Conservation (phyloP, 1,284 basidiomycete species). For the Sporisorium iseilematis-ciliati region DNA sequence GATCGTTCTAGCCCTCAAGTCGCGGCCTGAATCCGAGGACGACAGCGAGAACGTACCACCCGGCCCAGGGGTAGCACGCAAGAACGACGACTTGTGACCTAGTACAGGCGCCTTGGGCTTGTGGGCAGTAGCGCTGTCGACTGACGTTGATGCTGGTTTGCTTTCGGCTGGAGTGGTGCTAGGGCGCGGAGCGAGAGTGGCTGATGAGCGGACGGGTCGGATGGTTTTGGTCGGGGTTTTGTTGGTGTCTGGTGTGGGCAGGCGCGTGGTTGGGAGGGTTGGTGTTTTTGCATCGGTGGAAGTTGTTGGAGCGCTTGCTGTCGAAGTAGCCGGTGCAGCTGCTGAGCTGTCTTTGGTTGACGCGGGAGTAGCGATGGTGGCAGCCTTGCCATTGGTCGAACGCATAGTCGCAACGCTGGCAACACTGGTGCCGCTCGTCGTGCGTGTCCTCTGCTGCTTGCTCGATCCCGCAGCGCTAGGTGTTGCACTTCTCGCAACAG, state of each 20-base stretch:
- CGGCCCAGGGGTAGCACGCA: slow-evolving; percentile 50
- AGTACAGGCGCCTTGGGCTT: slow-evolving; percentile 6
- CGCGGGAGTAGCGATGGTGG: background rate
- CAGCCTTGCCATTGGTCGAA: background rate
- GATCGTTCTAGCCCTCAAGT: slow-evolving; percentile 18
- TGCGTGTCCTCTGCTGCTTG: slow-evolving; percentile 11
- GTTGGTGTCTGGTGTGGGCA: slow-evolving; percentile 14
- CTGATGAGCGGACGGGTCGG: slow-evolving; percentile 20
- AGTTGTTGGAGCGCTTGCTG: background rate
- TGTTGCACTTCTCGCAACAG: background rate
- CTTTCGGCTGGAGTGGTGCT: background rate
- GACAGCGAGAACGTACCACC: slow-evolving; percentile 45
- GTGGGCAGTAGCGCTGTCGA: slow-evolving; percentile 13
- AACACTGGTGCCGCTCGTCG: slow-evolving; percentile 15
- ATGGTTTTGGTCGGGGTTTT: slow-evolving; percentile 29
- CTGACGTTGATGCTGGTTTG: slow-evolving; percentile 3
- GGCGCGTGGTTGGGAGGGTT: background rate
- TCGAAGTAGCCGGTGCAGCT: background rate
- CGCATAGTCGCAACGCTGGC: slow-evolving; percentile 15
- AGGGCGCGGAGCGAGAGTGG: slow-evolving; percentile 9
- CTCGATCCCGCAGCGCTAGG: background rate
- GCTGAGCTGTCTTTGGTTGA: too few relatives aligned
- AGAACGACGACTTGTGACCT: slow-evolving; percentile 32
- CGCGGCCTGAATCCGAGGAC: slow-evolving; percentile 20
- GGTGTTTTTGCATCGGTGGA: background rate